Conservation (phyloP, 2,329 filamentous ascomycete species). For the Botrytis sinoallii region DNA sequence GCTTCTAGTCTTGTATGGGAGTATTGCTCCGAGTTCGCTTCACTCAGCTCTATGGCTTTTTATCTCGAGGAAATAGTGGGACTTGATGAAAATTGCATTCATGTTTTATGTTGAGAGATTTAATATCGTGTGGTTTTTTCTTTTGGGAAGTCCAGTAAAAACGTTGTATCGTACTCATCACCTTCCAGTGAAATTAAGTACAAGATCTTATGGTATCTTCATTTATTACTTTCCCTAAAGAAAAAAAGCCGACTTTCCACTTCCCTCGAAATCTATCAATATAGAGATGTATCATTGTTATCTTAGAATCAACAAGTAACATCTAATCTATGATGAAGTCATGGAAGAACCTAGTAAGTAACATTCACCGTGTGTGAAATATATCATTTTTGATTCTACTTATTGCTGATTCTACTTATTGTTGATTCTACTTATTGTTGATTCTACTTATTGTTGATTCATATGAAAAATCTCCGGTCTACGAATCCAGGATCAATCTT, state of each 20-base stretch:
- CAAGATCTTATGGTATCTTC: too few relatives aligned
- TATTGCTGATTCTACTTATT: background rate
- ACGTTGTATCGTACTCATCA: background rate
- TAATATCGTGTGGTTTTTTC: background rate
- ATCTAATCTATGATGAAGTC: background rate
- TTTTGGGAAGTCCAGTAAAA: background rate
- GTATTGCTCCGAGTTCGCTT: background rate
- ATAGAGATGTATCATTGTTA: background rate
- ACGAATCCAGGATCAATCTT: background rate
- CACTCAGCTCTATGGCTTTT: background rate
- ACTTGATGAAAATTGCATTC: background rate
- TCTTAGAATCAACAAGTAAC: background rate
- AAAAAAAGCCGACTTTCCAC: background rate
- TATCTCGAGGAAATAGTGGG: background rate
- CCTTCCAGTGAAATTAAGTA: background rate
- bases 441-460: background rate
- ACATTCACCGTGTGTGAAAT: background rate
- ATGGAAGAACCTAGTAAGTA: background rate
- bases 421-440: too few relatives aligned
- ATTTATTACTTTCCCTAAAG: background rate
- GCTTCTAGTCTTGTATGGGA: background rate
- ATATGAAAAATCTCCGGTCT: background rate
- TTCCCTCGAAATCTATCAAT: background rate
- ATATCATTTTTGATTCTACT: background rate
- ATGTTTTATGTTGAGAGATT: background rate